Percentiles rank a stretch among this genome's conserved stretches.
These are phyloP conservation scores for Penicillium sp. DNA, from an alignment of 2,329 filamentous ascomycete species.

Conservation along the genomic window DNA sequence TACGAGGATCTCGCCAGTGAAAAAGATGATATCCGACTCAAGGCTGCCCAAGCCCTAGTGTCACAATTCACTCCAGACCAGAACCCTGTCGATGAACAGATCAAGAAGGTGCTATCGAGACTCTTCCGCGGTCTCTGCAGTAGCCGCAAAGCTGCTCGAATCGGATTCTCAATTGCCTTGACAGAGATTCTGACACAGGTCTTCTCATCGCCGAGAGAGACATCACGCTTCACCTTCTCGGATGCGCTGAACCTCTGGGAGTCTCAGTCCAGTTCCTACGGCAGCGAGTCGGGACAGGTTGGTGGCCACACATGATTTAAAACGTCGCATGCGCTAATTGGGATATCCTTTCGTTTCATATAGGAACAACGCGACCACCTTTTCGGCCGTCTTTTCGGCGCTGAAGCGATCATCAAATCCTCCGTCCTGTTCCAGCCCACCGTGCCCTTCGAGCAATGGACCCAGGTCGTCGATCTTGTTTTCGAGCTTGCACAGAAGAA, in stretches of 20 bases:
- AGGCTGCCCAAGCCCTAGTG: conserved; percentile 46
- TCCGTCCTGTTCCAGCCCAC: conserved; percentile 64
- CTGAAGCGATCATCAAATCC: conserved; percentile 82
- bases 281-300: conserved; percentile 56
- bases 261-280: conserved; percentile 52
- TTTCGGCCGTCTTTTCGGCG: conserved; percentile 82
- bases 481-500: conserved; percentile 76
- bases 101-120: conserved; percentile 52
- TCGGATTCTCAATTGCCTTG: conserved; percentile 86
- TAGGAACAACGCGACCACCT: conserved; percentile 84
- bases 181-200: conserved; percentile 75
- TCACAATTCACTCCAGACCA: conserved; percentile 46
- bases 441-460: conserved; percentile 52
- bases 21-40: conserved; percentile 48
- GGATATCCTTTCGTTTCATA: conserved; percentile 49
- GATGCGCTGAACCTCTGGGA: conserved; percentile 54
- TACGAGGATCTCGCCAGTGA: conserved; percentile 51
- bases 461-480: conserved; percentile 68
- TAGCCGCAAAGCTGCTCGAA: conserved; percentile 79
- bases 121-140: conserved; percentile 88
- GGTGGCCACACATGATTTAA: conserved; percentile 16
- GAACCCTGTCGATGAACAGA: conserved; percentile 42
- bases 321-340: conserved; percentile 40
- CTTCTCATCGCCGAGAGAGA: conserved; percentile 48
- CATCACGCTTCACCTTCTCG: conserved; percentile 40